Conservation (phyloP, 345 rosid genomes). For the Anacardium occidentale region DNA sequence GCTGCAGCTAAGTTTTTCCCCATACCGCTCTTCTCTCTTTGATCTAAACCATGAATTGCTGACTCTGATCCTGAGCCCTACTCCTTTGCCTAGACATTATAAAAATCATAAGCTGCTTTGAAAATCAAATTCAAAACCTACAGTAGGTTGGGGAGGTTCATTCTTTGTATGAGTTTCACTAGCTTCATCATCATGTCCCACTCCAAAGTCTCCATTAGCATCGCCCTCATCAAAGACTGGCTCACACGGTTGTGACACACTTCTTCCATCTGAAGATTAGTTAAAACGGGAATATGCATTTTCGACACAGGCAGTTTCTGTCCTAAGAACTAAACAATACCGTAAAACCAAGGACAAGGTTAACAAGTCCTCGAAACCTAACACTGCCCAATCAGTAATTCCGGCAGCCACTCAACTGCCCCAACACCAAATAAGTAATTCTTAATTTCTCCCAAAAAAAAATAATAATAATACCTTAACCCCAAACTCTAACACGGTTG, state of each 20-base stretch:
- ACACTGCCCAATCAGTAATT: background rate
- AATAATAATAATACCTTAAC: constrained; percentile 22
- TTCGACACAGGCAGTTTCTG: no score
- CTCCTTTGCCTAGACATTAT: constrained; percentile 46
- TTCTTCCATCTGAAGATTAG: constrained; percentile 47
- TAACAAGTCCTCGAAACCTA: no score
- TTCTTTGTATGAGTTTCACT: constrained; percentile 23
- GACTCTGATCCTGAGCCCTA: constrained; percentile 48
- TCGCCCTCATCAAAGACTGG: constrained; percentile 45
- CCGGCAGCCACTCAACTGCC: background rate
- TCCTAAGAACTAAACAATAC: background rate
- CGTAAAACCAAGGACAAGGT: background rate
- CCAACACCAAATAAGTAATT: no score
- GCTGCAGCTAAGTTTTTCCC: constrained; percentile 56
- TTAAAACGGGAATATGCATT: constrained; percentile 7
- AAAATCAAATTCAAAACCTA: constrained; percentile 54
- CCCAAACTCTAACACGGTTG: constrained; percentile 16
- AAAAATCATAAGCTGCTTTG: constrained; percentile 46
- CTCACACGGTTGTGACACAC: constrained; percentile 47
- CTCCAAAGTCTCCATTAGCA: constrained; percentile 28
- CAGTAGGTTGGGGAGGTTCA: constrained; percentile 33
- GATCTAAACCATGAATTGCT: constrained; percentile 49
- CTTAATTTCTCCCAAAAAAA: no score
- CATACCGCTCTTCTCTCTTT: constrained; percentile 43
- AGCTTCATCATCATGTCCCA: constrained; percentile 26